Evolutionary conservation across 2,329 filamentous ascomycete species (phyloP), one percentile per base, ranked within the genome.

Genomic region (Pestalotiopsis sp.): DNA sequence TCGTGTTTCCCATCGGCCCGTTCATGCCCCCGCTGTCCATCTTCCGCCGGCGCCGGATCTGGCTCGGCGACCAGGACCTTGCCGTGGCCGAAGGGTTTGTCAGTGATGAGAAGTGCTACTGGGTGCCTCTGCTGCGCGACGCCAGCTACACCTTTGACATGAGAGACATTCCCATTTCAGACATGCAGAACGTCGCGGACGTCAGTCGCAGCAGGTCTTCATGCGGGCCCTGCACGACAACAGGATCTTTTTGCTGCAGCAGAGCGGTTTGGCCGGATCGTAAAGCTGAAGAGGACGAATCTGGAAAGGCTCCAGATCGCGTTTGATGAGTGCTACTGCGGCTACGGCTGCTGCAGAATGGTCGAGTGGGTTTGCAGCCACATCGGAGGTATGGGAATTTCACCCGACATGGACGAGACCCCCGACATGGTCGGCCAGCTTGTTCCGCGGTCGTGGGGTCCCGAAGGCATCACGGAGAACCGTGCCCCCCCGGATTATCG

Each of bases 291-390:
- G 30, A 7, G 30, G 30, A 35, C 30, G 7, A 35, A 35, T 17
- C 61, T 64, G 20, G 39, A 64, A 9, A 35, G 20, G 17, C 38
- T 44, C 5, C 38, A 52, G 14, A n/a, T 64, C 24, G 39, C 4
- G 22, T 64, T 64, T 10, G 61, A 64, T 22, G 39, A 64, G 11
- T 64, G 61, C n/a, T 64, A 22, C 39, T 64, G 38, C 40, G 20
- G n/a, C 6, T 35, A 22, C 4, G 35, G 20, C 13, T 39, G 39
- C 11, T 24, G 39, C 20, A 64, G 61, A 26, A 22, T 24, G 17
- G 61, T 48, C n/a, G 20, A 20, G 10, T 64, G 61, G 61, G 61
- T 64, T 7, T 4, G 14, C 22, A 20, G 7, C 9, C 39, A 48
- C 14, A 17, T 52, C 3, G 7, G 38, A 24, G 38, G 26, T 6